Evolutionary conservation across 305 asterid genomes (phyloP), one percentile per base, ranked within the genome.

Genomic region (Solanum hybrid): DNA sequence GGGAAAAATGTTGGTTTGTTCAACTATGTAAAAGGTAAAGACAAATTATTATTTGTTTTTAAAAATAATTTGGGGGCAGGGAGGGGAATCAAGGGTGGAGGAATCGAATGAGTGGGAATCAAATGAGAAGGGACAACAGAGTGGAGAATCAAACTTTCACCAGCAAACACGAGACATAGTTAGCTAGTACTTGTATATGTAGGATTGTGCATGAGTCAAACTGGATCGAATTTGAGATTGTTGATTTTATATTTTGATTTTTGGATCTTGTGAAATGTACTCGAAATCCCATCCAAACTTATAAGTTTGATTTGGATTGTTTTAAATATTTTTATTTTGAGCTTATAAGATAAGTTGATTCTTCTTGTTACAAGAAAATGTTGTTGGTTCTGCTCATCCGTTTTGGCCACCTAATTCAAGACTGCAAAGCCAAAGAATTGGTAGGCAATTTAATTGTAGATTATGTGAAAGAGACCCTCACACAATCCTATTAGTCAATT

Each of bases 1-100:
- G 92, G 92, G 46, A 82, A 90, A 91, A 42, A 24, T 77, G 91
- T 42, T 60, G 85, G 79, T 79, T 89, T 75, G 81, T 79, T 93
- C 35, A 34, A 34, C 35, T 34, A 34, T 34, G 35, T 34, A 34
- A 34, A 34, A 34, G 35, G 35, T 34, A 1, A 34, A 1, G 35
- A 34, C 35, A 34, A 34, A 34, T 34, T 34, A 34, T 34, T 31
- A 27, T 27, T 27, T 27, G 29, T 27, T 27, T 27, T 27, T 27
- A 27, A 27, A 27, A 27, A 27, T 27, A 27, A 27, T 27, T 27
- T 27, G 29, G 29, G 29, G 29, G 29, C 29, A 27, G 29, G 29
- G 29, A 27, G 29, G 29, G 29, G 29, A 27, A 27, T 27, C 29
- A 27, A 27, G 29, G 29, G 29, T 27, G 29, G 29, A 27, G 29